Percentiles rank a stretch among this genome's conserved stretches.
Evolutionary conservation across 1,139 yeast species (phyloP).

Genomic region (Nakaseomyces kungkrabaensis): DNA sequence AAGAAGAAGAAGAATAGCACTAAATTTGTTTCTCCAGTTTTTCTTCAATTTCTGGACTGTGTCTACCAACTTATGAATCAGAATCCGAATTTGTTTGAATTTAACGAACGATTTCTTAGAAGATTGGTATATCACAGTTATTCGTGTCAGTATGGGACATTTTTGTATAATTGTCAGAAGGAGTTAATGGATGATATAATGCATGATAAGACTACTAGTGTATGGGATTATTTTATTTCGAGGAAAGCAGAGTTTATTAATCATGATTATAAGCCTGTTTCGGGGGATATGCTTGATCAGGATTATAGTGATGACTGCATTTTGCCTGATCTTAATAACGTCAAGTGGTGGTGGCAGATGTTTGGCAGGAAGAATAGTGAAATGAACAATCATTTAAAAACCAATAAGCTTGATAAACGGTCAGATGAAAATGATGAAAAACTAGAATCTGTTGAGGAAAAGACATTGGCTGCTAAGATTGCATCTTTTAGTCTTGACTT

Average conservation of each 20-base stretch:
- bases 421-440: background rate
- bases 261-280: slow-evolving; percentile 31
- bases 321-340: slow-evolving; percentile 55
- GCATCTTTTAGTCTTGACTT: slow-evolving; percentile 15
- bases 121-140: slow-evolving; percentile 78
- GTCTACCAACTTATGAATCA: slow-evolving; percentile 71
- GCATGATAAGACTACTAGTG: slow-evolving; percentile 52
- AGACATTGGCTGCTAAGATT: background rate
- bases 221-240: slow-evolving; percentile 89
- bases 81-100: slow-evolving; percentile 67
- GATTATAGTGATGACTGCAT: slow-evolving; percentile 40
- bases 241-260: slow-evolving; percentile 64
- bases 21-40: slow-evolving; percentile 72
- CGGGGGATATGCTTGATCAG: slow-evolving; percentile 17
- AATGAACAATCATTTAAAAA: slow-evolving; percentile 40
- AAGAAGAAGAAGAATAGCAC: slow-evolving; percentile 32
- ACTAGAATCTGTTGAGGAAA: background rate
- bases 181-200: slow-evolving; percentile 42
- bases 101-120: slow-evolving; percentile 78
- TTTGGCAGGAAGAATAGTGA: slow-evolving; percentile 74
- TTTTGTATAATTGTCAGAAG: slow-evolving; percentile 62
- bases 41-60: slow-evolving; percentile 88
- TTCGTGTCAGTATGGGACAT: slow-evolving; percentile 93
- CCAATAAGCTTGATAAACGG: background rate
- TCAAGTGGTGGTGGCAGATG: slow-evolving; percentile 82